These are phyloP conservation scores for Aaosphaeria arxii DNA, from an alignment of 2,329 filamentous ascomycete species.

Conservation along the genomic window DNA sequence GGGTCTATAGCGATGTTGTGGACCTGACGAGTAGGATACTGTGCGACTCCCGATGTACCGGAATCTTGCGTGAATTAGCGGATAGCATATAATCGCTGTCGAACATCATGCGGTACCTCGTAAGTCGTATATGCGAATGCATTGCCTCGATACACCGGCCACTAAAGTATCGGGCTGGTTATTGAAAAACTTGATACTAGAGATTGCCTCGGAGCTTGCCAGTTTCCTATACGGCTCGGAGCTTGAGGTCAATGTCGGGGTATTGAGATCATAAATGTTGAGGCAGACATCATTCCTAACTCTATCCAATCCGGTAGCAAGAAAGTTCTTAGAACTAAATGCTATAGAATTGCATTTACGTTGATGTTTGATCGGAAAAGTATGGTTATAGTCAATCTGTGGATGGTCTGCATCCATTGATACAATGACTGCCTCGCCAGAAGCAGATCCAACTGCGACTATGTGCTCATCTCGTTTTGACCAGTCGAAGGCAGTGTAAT, in stretches of 20 bases:
- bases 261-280: constrained; percentile 77
- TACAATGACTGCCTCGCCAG: constrained; percentile 72
- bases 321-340: constrained; percentile 67
- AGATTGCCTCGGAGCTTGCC: constrained; percentile 68
- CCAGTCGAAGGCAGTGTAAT: constrained; percentile 66
- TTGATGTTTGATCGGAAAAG: constrained; percentile 70
- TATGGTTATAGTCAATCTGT: constrained; percentile 49
- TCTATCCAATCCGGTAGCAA: constrained; percentile 77
- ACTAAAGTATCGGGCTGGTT: constrained; percentile 73
- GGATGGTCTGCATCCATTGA: constrained; percentile 63
- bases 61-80: constrained; percentile 31
- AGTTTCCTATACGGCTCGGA: constrained; percentile 53
- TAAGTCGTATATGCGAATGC: constrained; percentile 74
- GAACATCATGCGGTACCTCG: constrained; percentile 56
- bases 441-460: constrained; percentile 71
- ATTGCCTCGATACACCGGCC: constrained; percentile 72
- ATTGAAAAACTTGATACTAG: constrained; percentile 78
- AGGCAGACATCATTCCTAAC: constrained; percentile 79
- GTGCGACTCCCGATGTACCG: constrained; percentile 45
- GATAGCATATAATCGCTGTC: constrained; percentile 8
- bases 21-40: constrained; percentile 57
- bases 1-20: constrained; percentile 75
- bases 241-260: constrained; percentile 50
- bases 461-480: constrained; percentile 61
- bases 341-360: constrained; percentile 78